phyloP scores from a whole-genome alignment of 805 yeast species.

The Yarrowia phangngaensis region DNA sequence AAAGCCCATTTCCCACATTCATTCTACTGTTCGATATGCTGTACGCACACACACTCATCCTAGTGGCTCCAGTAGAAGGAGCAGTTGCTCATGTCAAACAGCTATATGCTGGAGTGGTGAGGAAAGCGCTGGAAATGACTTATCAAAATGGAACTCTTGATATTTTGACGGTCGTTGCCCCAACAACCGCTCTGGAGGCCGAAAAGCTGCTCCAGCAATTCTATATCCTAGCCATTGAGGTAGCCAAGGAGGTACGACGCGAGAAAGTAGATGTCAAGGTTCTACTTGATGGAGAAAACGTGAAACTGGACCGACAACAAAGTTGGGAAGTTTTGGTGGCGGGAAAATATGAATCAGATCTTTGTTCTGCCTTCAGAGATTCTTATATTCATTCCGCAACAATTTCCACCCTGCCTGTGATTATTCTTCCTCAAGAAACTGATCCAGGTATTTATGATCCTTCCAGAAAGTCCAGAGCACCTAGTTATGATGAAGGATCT shows the following conservation, averaged over 20 bases:
- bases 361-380: conserved; percentile 30
- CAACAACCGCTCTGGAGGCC: conserved; percentile 31
- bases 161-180: conserved; percentile 35
- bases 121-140: conserved; percentile 36
- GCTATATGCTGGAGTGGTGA: conserved; percentile 31
- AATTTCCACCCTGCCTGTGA: conserved; percentile 32
- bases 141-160: conserved; percentile 36
- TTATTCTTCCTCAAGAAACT: conserved; percentile 27
- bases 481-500: conserved; percentile 7
- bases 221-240: conserved; percentile 33
- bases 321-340: conserved; percentile 39
- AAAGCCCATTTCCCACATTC: no score
- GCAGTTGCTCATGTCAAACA: conserved; percentile 5
- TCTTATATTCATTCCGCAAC: conserved; percentile 30
- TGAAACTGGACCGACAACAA: conserved; percentile 32
- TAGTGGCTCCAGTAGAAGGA: conserved; percentile 26
- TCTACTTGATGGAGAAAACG: conserved; percentile 38
- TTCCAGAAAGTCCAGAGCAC: conserved; percentile 1
- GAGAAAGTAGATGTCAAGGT: conserved; percentile 34
- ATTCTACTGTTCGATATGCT: conserved; percentile 6
- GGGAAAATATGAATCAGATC: conserved; percentile 33
- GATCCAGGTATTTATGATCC: conserved; percentile 11
- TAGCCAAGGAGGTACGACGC: conserved; percentile 29
- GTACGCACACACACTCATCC: conserved; percentile 22
- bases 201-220: conserved; percentile 34